Evolutionary conservation across 164 flowering plant genomes (phyloP), one percentile per base, ranked within the genome.

Genomic region (Stephania japonica): DNA sequence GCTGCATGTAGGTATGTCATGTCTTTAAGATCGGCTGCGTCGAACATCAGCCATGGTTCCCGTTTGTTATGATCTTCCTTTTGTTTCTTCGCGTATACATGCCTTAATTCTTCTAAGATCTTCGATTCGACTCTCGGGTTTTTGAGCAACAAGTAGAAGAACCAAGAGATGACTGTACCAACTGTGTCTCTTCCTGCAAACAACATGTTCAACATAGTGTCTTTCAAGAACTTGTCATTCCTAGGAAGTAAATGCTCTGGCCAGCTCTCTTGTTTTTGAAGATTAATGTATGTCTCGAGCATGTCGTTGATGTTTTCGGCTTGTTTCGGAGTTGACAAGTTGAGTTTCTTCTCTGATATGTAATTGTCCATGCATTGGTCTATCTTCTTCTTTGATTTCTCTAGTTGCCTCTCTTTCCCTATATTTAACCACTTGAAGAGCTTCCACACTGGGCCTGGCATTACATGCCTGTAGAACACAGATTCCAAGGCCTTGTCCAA

Each of bases 161-260:
- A 82, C 91, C 88, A 88, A 32, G 83, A 70, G 41, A 86, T 83
- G 14, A 77, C 80, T 0, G 80, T 4, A 13, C 81, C 75, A 7
- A 79, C 71, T 6, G 86, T 81, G 76, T 85, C 91, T 4, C 77
- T 66, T 8, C 86, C 90, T 0, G 88, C 91, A 0, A 69, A 8
- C 38, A 84, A n/a, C 42, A 84, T 75, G 43, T 73, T 82, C 64
- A 85, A 26, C 19, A 75, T 64, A 1, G 81, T 76, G 44, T 84
- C 87, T 71, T 84, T 76, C 7, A 82, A 19, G 43, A 80, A 84
- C 61, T 72, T 77, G 44, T 73, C 73, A 11, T 26, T 25, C 25
- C 27, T 47, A 24, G 67, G 24, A 21, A 59, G 42, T 10, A 56
- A 21, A 56, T 74, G 49, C 49, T n/a, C 27, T 12, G 61, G 61